Evolutionary conservation across 2,329 filamentous ascomycete species (phyloP).

Genomic region (Gnomoniopsis sp.): DNA sequence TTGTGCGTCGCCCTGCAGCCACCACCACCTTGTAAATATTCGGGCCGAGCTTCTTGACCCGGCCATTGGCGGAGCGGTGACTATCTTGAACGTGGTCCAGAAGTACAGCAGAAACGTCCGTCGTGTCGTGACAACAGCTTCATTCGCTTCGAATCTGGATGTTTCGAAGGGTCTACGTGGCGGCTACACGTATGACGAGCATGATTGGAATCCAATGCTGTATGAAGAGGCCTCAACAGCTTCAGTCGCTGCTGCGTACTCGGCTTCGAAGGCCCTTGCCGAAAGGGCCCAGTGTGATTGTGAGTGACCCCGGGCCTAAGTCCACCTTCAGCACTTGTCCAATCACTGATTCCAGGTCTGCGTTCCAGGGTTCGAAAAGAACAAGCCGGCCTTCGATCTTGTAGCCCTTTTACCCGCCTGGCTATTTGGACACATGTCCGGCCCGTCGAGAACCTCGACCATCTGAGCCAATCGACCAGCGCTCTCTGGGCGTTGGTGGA

Average conservation of each 20-base stretch:
- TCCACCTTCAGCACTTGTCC: background rate
- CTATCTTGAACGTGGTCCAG: background rate
- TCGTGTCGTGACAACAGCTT: background rate
- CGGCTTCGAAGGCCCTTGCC: slow-evolving; percentile 8
- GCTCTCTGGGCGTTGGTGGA: slow-evolving; percentile 17
- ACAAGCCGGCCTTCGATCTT: slow-evolving; percentile 14
- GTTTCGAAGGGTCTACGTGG: background rate
- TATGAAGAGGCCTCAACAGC: background rate
- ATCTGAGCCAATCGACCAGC: background rate
- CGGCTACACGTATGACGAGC: background rate
- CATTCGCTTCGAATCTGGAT: background rate
- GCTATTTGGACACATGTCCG: slow-evolving; percentile 15
- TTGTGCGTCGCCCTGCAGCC: background rate
- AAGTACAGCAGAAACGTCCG: background rate
- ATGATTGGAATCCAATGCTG: background rate
- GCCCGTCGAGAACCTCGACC: background rate
- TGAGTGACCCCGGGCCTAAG: background rate
- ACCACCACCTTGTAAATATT: background rate
- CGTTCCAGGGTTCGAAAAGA: background rate
- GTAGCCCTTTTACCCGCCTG: slow-evolving; percentile 10
- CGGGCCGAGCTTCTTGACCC: background rate
- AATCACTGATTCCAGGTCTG: background rate
- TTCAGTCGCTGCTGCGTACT: background rate
- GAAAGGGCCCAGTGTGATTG: slow-evolving; percentile 15
- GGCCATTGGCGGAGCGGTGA: background rate